Percentiles rank a stretch among this genome's conserved stretches.
These are phyloP conservation scores for Penicillium roqueforti DNA, from an alignment of 495 filamentous ascomycete species.

Conservation along the genomic window DNA sequence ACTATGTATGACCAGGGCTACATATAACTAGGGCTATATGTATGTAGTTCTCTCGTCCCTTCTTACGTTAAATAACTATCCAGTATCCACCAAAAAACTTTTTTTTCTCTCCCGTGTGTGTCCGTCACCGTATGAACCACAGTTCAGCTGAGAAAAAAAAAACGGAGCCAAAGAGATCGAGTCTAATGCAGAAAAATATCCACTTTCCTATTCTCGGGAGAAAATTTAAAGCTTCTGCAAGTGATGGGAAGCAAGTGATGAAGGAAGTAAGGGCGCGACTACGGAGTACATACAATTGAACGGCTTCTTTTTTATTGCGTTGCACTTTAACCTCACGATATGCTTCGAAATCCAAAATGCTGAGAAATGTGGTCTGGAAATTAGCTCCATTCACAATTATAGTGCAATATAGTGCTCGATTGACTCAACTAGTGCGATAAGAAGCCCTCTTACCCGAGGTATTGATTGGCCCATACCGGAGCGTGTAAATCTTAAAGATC, in stretches of 20 bases:
- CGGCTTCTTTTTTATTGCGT: not conserved
- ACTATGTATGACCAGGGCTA: no score
- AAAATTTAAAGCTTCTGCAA: conserved; percentile 8
- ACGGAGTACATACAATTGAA: no score
- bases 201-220: conserved; percentile 6
- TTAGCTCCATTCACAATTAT: not conserved
- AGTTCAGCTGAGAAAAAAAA: conserved; percentile 11
- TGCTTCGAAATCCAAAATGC: not conserved
- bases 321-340: not conserved
- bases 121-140: conserved; percentile 7
- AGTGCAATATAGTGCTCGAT: not conserved
- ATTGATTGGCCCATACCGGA: conserved; percentile 17
- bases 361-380: no score
- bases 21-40: no score
- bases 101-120: conserved; percentile 6
- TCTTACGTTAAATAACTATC: conserved; percentile 17
- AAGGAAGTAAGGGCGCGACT: not conserved
- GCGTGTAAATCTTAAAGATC: conserved; percentile 3
- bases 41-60: no score
- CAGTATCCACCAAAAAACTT: conserved; percentile 15
- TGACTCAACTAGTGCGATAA: not conserved
- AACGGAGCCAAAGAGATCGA: conserved; percentile 10
- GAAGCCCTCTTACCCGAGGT: conserved; percentile 8
- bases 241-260: conserved; percentile 5
- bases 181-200: conserved; percentile 2